These are phyloP conservation scores for Thielaviopsis ethacetica DNA, from an alignment of 2,329 filamentous ascomycete species.

Conservation along the genomic window DNA sequence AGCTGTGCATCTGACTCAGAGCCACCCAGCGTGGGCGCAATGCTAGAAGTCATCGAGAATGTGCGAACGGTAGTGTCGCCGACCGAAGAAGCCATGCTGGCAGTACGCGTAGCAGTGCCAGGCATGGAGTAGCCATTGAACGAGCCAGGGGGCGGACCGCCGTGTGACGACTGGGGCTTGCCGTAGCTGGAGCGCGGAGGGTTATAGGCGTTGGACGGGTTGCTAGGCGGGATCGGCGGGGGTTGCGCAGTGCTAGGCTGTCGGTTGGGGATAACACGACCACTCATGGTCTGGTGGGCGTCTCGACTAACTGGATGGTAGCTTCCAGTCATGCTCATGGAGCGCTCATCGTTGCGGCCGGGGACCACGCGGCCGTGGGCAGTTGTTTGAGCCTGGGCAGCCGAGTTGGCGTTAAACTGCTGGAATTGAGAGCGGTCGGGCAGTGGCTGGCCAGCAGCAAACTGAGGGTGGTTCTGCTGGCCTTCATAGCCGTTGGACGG, in stretches of 20 bases:
- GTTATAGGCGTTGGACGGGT: constrained; percentile 8
- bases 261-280: constrained; percentile 70
- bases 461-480: constrained; percentile 35
- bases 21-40: constrained; percentile 51
- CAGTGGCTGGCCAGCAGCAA: not conserved
- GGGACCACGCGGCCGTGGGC: constrained; percentile 84
- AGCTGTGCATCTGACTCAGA: constrained; percentile 40
- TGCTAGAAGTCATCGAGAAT: constrained; percentile 86
- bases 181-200: constrained; percentile 20
- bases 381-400: constrained; percentile 53
- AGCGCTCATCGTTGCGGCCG: constrained; percentile 76
- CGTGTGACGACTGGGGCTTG: constrained; percentile 16
- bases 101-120: constrained; percentile 40
- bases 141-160: constrained; percentile 16
- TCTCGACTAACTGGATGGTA: constrained; percentile 54
- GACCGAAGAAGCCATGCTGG: constrained; percentile 43
- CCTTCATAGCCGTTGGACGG: constrained; percentile 45
- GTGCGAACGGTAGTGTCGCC: constrained; percentile 39
- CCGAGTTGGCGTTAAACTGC: constrained; percentile 8
- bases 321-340: constrained; percentile 86
- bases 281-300: constrained; percentile 83
- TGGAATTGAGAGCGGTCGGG: constrained; percentile 6
- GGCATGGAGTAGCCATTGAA: constrained; percentile 28
- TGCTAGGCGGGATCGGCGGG: constrained; percentile 1
- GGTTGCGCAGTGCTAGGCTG: constrained; percentile 26